Percentiles rank a stretch among this genome's conserved stretches.
These are phyloP conservation scores for Geotrichum phurueaensis DNA, from an alignment of 1,139 yeast species.

Conservation along the genomic window DNA sequence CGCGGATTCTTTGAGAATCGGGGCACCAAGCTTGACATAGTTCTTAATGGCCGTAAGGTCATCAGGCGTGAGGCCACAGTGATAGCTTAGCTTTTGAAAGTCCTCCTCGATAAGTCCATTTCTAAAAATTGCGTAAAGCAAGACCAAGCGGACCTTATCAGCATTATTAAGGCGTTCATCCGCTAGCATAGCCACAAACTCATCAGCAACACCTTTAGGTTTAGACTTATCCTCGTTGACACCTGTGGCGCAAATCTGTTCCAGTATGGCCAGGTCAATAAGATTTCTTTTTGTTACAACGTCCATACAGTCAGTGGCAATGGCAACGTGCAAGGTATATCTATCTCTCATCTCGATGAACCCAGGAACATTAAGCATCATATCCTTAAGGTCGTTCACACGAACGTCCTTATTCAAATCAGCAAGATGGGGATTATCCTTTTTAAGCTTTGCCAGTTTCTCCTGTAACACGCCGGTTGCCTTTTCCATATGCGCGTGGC, in stretches of 20 bases:
- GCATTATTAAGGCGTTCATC: slow-evolving; percentile 44
- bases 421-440: slow-evolving; percentile 56
- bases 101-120: slow-evolving; percentile 80
- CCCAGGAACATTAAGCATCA: slow-evolving; percentile 41
- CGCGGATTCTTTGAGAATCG: slow-evolving; percentile 49
- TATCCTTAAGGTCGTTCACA: slow-evolving; percentile 38
- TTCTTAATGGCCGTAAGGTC: slow-evolving; percentile 63
- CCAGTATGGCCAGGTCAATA: slow-evolving; percentile 34
- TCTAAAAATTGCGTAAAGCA: slow-evolving; percentile 72
- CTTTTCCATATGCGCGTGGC: slow-evolving; percentile 74
- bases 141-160: slow-evolving; percentile 72
- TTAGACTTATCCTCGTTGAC: slow-evolving; percentile 59
- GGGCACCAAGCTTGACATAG: slow-evolving; percentile 61
- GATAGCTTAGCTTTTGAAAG: slow-evolving; percentile 60
- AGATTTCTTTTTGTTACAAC: slow-evolving; percentile 31
- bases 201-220: slow-evolving; percentile 60
- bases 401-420: slow-evolving; percentile 31
- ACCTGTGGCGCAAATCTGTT: slow-evolving; percentile 73
- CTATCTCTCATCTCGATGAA: slow-evolving; percentile 37
- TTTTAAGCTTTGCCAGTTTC: slow-evolving; percentile 60
- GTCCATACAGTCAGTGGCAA: slow-evolving; percentile 40
- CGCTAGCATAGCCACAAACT: slow-evolving; percentile 54
- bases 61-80: slow-evolving; percentile 55
- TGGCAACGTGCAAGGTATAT: slow-evolving; percentile 36
- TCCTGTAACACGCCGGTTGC: slow-evolving; percentile 59